Base-by-base conservation (phyloP, 2,329 filamentous ascomycete genomes). In the Alternaria tenuissima region DNA sequence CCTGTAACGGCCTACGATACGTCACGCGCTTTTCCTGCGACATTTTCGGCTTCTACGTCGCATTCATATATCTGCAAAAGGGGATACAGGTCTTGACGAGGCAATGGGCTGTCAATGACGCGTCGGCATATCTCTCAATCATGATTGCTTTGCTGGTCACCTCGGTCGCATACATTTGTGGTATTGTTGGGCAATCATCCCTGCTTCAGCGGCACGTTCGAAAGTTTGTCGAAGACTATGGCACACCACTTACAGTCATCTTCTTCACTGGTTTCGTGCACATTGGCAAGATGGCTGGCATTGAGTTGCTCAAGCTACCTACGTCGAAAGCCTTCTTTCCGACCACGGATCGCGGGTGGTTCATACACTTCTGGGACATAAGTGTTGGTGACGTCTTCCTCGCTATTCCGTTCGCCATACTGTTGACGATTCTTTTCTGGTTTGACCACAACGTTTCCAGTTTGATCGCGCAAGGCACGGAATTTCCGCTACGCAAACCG, bases 221-320 rank as follows among this genome's bases (percentile, higher is more conserved):
- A 20, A 88, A 94, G 64, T 96, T 96, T 70, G 84, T 96, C 65
- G 93, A 95, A 75, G 93, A 96, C 77, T 96, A 96, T 74, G 93
- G 92, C 53, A 96, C 92, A 0, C 92, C 93, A 0, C 58, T 76
- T 3, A 76, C 73, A 56, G 77, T 82, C 55, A 81, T 96, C 61
- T 96, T 96, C 83, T 96, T 96, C 76, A 93, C 93, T 0, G 93
- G 93, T 0, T 96, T 96, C 71, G 90, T 95, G 1, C 91, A 95
- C 76, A 87, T 96, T 63, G 93, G 93, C 7, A 89, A 91, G 70
- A 94, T 97, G 91, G 81, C 81, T n/a, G 79, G 85, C 41, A 85
- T 96, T 2, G 76, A 87, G 20, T 81, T 96, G 9, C 87, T 91
- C 63, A 88, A 85, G 8, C 82, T 97, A 28, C 93, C 93, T 0